A percentile compares a stretch with the other conserved stretches of the same genome.
These are phyloP conservation scores for Kernera saxatilis DNA, from an alignment of 345 rosid species.

Conservation along the genomic window DNA sequence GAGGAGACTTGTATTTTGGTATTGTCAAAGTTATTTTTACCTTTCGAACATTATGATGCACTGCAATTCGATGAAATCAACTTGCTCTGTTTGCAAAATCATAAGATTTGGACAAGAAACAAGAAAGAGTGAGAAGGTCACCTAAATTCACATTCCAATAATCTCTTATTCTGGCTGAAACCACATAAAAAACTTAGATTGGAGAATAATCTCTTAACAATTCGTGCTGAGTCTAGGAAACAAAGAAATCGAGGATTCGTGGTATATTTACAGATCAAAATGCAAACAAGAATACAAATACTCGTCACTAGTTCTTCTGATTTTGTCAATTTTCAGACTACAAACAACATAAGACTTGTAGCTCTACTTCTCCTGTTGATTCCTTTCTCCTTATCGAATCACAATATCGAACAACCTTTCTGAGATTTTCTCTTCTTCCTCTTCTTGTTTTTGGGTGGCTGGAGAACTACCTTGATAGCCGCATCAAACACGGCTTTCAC, in stretches of 20 bases:
- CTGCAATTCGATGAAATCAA: neutral
- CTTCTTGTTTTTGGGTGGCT: slow-evolving; percentile 80
- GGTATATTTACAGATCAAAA: slow-evolving; percentile 18
- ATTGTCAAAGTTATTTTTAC: neutral
- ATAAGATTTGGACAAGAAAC: neutral
- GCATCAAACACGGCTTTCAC: slow-evolving; percentile 86
- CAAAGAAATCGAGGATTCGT: neutral
- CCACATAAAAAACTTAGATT: neutral
- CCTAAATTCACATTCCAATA: neutral
- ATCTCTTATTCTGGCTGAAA: neutral
- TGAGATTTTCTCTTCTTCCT: slow-evolving; percentile 64
- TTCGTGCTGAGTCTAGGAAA: neutral
- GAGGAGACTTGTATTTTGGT: neutral
- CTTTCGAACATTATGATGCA: neutral
- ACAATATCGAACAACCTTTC: slow-evolving; percentile 67
- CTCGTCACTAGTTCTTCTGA: neutral
- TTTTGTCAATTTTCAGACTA: slow-evolving; percentile 24
- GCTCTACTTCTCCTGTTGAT: neutral
- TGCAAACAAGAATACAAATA: slow-evolving; percentile 20
- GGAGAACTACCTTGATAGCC: slow-evolving; percentile 83
- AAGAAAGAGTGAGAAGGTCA: neutral
- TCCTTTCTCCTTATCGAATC: no score
- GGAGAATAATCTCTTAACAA: neutral
- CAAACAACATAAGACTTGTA: no score
- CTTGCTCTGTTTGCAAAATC: neutral